A percentile compares a stretch with the other conserved stretches of the same genome.
phyloP scores from a whole-genome alignment of 495 filamentous ascomycete genomes.

The Lasiosphaeris hirsuta region DNA sequence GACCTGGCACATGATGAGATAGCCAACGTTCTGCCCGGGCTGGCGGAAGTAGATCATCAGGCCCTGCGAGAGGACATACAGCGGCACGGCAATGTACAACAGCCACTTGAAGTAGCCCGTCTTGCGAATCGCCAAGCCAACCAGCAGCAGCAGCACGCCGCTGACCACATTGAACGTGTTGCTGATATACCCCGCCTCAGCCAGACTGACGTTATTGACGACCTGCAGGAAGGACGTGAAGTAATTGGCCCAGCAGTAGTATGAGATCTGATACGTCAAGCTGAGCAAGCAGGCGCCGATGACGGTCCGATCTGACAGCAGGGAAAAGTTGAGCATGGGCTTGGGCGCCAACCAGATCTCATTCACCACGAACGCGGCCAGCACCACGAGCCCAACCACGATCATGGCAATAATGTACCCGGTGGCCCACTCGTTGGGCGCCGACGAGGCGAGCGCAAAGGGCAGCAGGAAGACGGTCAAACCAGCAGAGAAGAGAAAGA shows the following conservation, averaged over 20 bases:
- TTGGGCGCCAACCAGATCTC: conserved; percentile 50
- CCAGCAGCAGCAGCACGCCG: conserved; percentile 52
- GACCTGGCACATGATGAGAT: conserved; percentile 73
- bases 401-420: conserved; percentile 55
- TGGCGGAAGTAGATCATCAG: conserved; percentile 73
- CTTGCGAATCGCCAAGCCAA: conserved; percentile 57
- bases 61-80: conserved; percentile 59
- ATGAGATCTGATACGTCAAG: conserved; percentile 51
- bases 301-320: conserved; percentile 59
- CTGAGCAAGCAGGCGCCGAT: conserved; percentile 54
- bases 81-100: conserved; percentile 55
- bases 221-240: conserved; percentile 58
- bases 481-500: conserved; percentile 50
- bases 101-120: conserved; percentile 58
- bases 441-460: conserved; percentile 49
- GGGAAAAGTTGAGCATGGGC: conserved; percentile 53
- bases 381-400: conserved; percentile 50
- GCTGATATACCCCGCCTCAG: conserved; percentile 48
- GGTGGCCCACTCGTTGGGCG: conserved; percentile 46
- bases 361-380: conserved; percentile 54
- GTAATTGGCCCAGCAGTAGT: conserved; percentile 56
- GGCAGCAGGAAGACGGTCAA: conserved; percentile 62
- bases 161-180: conserved; percentile 46
- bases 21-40: conserved; percentile 51
- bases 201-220: conserved; percentile 50